These are phyloP conservation scores for Acacia acuminata DNA, from an alignment of 306 rosid genomes.

Conservation along the genomic window DNA sequence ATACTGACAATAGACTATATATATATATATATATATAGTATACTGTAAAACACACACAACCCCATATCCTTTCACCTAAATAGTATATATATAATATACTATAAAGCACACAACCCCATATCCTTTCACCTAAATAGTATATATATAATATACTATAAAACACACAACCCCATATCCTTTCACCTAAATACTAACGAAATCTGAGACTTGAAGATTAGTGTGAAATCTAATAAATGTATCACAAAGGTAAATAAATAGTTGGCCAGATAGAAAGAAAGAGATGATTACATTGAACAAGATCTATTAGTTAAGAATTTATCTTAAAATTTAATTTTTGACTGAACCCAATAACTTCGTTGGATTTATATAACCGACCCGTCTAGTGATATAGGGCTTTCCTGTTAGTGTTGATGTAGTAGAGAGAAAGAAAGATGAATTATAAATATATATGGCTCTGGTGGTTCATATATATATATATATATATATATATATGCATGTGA, in stretches of 20 bases:
- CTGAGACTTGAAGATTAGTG: not conserved
- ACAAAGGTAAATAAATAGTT: not conserved
- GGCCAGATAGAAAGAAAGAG: not conserved
- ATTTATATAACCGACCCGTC: no score
- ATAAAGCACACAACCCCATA: no score
- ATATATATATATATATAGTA: no score
- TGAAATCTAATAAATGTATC: not conserved
- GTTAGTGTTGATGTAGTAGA: not conserved
- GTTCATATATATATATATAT: not conserved
- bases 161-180: not conserved
- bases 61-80: not conserved
- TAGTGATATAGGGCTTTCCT: no score
- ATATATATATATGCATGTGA: no score
- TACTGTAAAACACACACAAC: not conserved
- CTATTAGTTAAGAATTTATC: no score
- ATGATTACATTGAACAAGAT: not conserved
- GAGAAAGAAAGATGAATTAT: not conserved
- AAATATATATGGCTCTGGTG: not conserved
- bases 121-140: not conserved
- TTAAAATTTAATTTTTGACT: no score
- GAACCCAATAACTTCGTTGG: no score
- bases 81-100: not conserved
- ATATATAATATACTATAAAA: no score
- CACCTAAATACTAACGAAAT: not conserved
- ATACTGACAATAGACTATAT: not conserved